Evolutionary conservation across 2,329 filamentous ascomycete species (phyloP).

Genomic region (Metarhizium guizhouense): DNA sequence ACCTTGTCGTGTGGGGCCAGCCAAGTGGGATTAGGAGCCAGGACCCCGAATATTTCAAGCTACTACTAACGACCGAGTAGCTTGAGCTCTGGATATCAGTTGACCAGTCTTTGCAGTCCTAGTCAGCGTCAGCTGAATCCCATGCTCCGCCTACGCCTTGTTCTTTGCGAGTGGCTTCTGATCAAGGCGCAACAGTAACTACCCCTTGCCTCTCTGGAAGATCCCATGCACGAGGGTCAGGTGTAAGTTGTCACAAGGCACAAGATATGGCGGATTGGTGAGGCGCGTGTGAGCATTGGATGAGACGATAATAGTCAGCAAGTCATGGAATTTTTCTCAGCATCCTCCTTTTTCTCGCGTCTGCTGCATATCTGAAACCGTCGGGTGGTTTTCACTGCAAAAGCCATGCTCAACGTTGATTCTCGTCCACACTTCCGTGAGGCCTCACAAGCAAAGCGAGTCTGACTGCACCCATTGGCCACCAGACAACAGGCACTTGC

Average conservation of each 20-base stretch:
- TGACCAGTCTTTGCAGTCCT: no score
- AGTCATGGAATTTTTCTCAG: background rate
- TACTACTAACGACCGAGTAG: no score
- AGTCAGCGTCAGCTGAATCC: no score
- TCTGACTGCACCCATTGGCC: background rate
- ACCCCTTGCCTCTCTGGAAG: no score
- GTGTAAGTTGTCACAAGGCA: background rate
- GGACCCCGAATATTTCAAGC: no score
- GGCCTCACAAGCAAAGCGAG: background rate
- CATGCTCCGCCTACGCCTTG: no score
- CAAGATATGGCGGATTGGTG: background rate
- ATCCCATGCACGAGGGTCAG: background rate
- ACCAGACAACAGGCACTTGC: background rate
- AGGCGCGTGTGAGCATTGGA: background rate
- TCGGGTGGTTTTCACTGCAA: background rate
- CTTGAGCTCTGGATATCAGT: no score
- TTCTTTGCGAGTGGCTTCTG: no score
- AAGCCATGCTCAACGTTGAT: background rate
- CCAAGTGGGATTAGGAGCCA: no score
- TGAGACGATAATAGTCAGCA: background rate
- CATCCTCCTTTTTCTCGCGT: background rate
- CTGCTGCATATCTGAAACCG: background rate
- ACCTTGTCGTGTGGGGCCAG: no score
- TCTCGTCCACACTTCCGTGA: background rate
- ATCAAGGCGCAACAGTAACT: no score